Evolutionary conservation across 495 filamentous ascomycete species (phyloP), one percentile per base, ranked within the genome.

Genomic region (Pyrenula massariospora): DNA sequence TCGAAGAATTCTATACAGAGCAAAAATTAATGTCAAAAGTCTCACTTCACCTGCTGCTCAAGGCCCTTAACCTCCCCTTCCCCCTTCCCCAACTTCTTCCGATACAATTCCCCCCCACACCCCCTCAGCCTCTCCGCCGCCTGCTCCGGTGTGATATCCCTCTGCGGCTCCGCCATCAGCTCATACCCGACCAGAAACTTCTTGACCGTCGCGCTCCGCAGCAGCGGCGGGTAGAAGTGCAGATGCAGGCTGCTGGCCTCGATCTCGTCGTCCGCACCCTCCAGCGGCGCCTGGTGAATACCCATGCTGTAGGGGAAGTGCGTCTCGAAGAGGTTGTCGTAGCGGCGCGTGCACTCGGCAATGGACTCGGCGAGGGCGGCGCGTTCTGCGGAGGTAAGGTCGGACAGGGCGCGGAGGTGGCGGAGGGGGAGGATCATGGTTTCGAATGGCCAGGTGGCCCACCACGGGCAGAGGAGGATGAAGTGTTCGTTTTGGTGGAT

Each of bases 151-250:
- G 94, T 98, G 63, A 98, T 98, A 67, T 98, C 93, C 52, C 93
- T 81, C 69, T 98, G 93, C 23, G 93, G 93, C 70, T 98, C 93
- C 1, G 87, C 93, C 83, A 98, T 82, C 75, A 98, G 71, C 70
- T 98, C 91, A 67, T 91, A 96, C 54, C 93, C 93, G 24, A 97
- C 93, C 48, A 96, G 64, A 72, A 97, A 98, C 75, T 98, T 98
- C 57, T 86, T 83, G 25, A 98, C 94, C 3, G 88, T 92, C 11
- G 93, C 93, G 59, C 90, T 95, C 49, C 93, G 82, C 59, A 98
- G 77, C 47, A 98, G 75, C 8, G 93, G 93, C 15, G 93, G 93
- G 68, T 95, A 96, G 69, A 97, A 98, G 71, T 98, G 93, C 73
- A 98, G 80, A 67, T 98, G 93, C 67, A 98, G 82, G 75, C 95